A percentile compares a stretch with the other conserved stretches of the same genome.
Conservation (phyloP, 2,329 filamentous ascomycete species). For the Trichoderma sp. region DNA sequence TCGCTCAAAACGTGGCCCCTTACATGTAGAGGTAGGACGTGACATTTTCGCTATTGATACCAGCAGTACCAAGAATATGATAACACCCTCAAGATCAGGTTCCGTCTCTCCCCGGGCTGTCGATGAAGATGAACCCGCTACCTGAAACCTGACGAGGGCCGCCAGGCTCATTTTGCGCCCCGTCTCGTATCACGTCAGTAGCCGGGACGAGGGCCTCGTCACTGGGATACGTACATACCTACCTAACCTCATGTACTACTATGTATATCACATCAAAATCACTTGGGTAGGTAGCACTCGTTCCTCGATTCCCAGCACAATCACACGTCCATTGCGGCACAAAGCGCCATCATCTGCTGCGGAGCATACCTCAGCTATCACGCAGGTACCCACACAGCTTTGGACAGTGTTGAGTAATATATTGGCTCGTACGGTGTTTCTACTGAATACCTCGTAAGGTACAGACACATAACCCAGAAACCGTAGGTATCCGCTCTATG, state of each 20-base stretch:
- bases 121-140: slow-evolving; percentile 6
- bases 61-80: neutral
- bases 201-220: neutral
- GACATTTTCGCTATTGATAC: slow-evolving; percentile 7
- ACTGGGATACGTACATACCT: neutral
- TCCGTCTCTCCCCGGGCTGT: neutral
- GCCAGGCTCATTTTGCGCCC: slow-evolving; percentile 12
- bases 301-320: neutral
- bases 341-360: neutral
- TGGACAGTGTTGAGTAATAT: no score
- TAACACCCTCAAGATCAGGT: neutral
- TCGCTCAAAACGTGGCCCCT: neutral
- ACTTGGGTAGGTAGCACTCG: neutral
- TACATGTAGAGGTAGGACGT: neutral
- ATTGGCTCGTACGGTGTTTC: no score
- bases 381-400: no score
- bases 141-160: slow-evolving; percentile 24
- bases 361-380: no score
- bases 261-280: neutral
- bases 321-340: no score
- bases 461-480: no score
- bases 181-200: slow-evolving; percentile 21
- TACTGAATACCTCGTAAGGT: no score
- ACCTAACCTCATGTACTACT: neutral
- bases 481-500: no score